A percentile compares a stretch with the other conserved stretches of the same genome.
These are phyloP conservation scores for Colletotrichum falcatum DNA, from an alignment of 2,329 filamentous ascomycete species.

Conservation along the genomic window DNA sequence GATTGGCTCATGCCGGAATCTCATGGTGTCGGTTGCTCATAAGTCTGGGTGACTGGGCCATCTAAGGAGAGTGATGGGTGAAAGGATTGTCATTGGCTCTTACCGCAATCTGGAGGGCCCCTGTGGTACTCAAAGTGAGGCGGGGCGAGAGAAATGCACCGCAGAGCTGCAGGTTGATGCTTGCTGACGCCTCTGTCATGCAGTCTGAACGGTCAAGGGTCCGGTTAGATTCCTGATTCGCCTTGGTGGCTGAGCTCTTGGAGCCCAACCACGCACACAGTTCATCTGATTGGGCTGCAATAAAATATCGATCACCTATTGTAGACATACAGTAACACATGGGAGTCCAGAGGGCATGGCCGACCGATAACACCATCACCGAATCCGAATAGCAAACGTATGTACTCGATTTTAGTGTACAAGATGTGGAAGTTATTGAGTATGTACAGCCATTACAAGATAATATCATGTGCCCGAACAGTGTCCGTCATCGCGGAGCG, in stretches of 20 bases:
- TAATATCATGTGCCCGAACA: not conserved
- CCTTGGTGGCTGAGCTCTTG: not conserved
- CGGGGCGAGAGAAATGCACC: not conserved
- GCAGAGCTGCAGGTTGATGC: not conserved
- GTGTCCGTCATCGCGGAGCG: not conserved
- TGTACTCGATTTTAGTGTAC: not conserved
- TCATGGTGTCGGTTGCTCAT: not conserved
- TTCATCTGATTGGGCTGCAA: too few species aligned
- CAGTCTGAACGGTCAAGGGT: not conserved
- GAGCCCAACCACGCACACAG: not conserved
- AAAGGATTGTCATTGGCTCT: not conserved
- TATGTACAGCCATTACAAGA: conserved; percentile 14
- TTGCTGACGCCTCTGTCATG: not conserved
- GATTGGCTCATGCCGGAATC: conserved; percentile 7
- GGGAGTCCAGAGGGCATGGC: not conserved
- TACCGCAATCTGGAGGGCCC: not conserved
- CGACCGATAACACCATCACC: not conserved
- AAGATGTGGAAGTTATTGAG: not conserved
- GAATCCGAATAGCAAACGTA: not conserved
- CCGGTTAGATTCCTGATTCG: not conserved
- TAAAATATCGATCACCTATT: not conserved
- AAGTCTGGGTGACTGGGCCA: too few species aligned
- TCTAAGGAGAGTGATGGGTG: not conserved
- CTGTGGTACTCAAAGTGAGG: too few species aligned
- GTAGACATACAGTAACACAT: not conserved